phyloP scores from a whole-genome alignment of 768 basidiomycete genomes.

The Suillus ampliporus region DNA sequence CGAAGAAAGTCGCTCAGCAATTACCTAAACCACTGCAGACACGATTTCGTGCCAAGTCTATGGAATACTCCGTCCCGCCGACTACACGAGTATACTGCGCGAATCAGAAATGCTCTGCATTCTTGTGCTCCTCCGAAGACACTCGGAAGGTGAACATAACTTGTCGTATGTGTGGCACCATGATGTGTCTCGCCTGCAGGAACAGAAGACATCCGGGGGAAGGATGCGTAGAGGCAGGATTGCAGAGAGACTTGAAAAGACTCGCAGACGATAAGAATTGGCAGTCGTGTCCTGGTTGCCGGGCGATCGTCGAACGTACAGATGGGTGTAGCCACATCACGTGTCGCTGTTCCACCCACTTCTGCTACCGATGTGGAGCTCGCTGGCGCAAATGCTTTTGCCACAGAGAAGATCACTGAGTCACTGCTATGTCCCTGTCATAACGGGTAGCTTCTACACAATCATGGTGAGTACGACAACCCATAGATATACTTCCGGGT shows the following conservation, averaged over 20 bases:
- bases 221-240: slow-evolving; percentile 49
- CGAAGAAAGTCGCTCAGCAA: slow-evolving; percentile 34
- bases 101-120: slow-evolving; percentile 52
- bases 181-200: slow-evolving; percentile 57
- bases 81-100: slow-evolving; percentile 56
- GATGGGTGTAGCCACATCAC: slow-evolving; percentile 64
- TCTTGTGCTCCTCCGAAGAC: slow-evolving; percentile 48
- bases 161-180: slow-evolving; percentile 47
- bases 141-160: slow-evolving; percentile 21
- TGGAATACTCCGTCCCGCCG: slow-evolving; percentile 52
- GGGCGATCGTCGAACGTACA: slow-evolving; percentile 56
- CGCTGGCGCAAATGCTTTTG: slow-evolving; percentile 18
- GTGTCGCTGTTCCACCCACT: slow-evolving; percentile 49
- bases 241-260: slow-evolving; percentile 46
- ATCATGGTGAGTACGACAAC: neutral
- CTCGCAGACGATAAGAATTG: slow-evolving; percentile 55
- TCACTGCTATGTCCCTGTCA: neutral
- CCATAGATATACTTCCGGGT: neutral
- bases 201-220: slow-evolving; percentile 44
- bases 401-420: slow-evolving; percentile 2
- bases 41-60: slow-evolving; percentile 47
- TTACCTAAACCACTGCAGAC: slow-evolving; percentile 34
- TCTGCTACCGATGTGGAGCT: slow-evolving; percentile 30
- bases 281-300: slow-evolving; percentile 68
- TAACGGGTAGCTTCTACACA: neutral